These are phyloP conservation scores for Paxillus rubicundulus DNA, from an alignment of 768 basidiomycete species.

Conservation along the genomic window DNA sequence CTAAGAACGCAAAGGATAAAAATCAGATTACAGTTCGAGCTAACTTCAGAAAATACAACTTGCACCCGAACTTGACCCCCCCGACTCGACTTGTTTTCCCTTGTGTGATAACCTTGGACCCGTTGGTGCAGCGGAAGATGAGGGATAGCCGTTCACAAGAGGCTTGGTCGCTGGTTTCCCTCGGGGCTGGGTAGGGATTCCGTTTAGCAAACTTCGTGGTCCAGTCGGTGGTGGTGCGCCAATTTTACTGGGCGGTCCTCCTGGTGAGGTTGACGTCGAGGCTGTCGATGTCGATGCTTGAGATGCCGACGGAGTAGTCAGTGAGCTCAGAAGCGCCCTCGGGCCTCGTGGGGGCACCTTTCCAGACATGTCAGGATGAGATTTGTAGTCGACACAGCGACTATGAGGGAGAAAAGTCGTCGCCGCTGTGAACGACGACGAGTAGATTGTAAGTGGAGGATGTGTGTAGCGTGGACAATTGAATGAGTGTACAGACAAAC, in stretches of 20 bases:
- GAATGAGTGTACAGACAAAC: slow-evolving; percentile 8
- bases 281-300: slow-evolving; percentile 33
- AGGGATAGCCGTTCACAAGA: slow-evolving; percentile 42
- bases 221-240: slow-evolving; percentile 63
- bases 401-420: slow-evolving; percentile 5
- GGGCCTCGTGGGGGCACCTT: slow-evolving; percentile 76
- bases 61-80: slow-evolving; percentile 36
- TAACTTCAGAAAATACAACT: slow-evolving; percentile 12
- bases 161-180: slow-evolving; percentile 36
- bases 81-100: slow-evolving; percentile 41
- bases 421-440: slow-evolving; percentile 27
- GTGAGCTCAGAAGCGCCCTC: slow-evolving; percentile 57
- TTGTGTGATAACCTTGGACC: slow-evolving; percentile 37
- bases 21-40: neutral
- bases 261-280: slow-evolving; percentile 33
- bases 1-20: slow-evolving; percentile 15
- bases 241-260: slow-evolving; percentile 38
- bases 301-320: slow-evolving; percentile 27
- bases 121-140: slow-evolving; percentile 29
- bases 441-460: slow-evolving; percentile 7
- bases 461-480: slow-evolving; percentile 8
- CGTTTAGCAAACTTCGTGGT: slow-evolving; percentile 56
- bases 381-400: neutral
- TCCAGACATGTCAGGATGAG: slow-evolving; percentile 58
- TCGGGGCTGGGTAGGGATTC: slow-evolving; percentile 27